Base-by-base conservation (phyloP, 2,329 filamentous ascomycete genomes). In the Blumeria hordei region DNA sequence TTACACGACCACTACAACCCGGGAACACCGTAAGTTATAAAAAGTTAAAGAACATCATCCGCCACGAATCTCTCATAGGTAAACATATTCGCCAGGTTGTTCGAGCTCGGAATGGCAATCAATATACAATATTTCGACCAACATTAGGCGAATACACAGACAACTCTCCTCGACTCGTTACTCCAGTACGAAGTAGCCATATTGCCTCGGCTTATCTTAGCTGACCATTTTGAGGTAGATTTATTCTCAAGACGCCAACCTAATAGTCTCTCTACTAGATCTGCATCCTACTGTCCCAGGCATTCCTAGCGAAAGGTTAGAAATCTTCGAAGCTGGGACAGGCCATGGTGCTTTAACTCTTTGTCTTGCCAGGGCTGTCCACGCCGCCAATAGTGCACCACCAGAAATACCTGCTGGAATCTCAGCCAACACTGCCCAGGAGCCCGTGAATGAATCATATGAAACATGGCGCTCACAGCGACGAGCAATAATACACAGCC, bases 281-380 rank as follows among this genome's bases (percentile, higher is more conserved):
- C 72, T 92, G 47, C 80, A 90, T 64, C 75, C 78, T 34, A 64
- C 77, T 1, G 70, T 86, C 32, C 74, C 90, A 18, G 83, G 86
- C 62, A 71, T 88, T 43, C 80, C 88, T 62, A 32, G 50, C 6
- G 62, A 63, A 8, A 75, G 73, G 0, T 66, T 88, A 11, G 83
- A 90, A 64, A 84, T 92, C 47, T 79, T 92, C 54, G 86, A 92
- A 67, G 85, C 85, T 50, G 85, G 86, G 14, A 92, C 85, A 3
- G 86, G 85, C n/a, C 84, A 88, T 71, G 86, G 85, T 56, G 80
- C 81, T 36, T 68, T 92, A 56, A 90, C 85, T 0, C 67, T 92
- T 4, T 77, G 88, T 63, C 72, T 92, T 21, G 80, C 84, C 34
- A 76, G 83, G 54, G 83, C 84, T 2, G 77, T 92, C 49, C 82